phyloP scores from a whole-genome alignment of 2,329 filamentous ascomycete species.

The Aspergillus pseudonomiae region DNA sequence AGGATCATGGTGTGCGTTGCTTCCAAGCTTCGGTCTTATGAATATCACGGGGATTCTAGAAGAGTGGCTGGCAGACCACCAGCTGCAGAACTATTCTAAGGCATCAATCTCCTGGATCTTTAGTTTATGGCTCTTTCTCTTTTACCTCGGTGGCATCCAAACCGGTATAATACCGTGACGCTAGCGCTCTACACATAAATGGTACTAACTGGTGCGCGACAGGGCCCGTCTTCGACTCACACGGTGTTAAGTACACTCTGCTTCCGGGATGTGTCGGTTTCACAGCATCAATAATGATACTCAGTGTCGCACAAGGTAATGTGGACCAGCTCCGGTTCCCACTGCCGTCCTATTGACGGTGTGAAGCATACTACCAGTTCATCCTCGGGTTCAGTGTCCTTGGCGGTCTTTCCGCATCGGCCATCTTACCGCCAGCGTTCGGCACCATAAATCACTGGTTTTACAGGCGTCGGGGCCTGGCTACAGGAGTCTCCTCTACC shows the following conservation, averaged over 20 bases:
- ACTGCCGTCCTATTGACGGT: not conserved
- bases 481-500: constrained; percentile 26
- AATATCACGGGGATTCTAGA: constrained; percentile 38
- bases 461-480: constrained; percentile 23
- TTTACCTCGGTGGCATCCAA: constrained; percentile 37
- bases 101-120: constrained; percentile 41
- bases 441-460: constrained; percentile 31
- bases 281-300: constrained; percentile 11
- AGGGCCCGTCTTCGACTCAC: constrained; percentile 38
- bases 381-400: constrained; percentile 15
- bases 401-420: constrained; percentile 12
- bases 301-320: constrained; percentile 17
- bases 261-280: constrained; percentile 34
- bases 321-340: not conserved
- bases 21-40: constrained; percentile 39
- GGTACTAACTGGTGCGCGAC: not conserved
- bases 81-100: constrained; percentile 33
- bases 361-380: constrained; percentile 15
- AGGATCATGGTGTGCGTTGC: constrained; percentile 39
- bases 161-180: constrained; percentile 23
- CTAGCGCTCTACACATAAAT: not conserved
- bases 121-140: constrained; percentile 35
- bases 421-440: constrained; percentile 23
- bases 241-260: constrained; percentile 31
- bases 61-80: constrained; percentile 33